These are phyloP conservation scores for Polytrichum formosum DNA, from an alignment of 225 moss, liverwort and hornwort species.

Conservation along the genomic window DNA sequence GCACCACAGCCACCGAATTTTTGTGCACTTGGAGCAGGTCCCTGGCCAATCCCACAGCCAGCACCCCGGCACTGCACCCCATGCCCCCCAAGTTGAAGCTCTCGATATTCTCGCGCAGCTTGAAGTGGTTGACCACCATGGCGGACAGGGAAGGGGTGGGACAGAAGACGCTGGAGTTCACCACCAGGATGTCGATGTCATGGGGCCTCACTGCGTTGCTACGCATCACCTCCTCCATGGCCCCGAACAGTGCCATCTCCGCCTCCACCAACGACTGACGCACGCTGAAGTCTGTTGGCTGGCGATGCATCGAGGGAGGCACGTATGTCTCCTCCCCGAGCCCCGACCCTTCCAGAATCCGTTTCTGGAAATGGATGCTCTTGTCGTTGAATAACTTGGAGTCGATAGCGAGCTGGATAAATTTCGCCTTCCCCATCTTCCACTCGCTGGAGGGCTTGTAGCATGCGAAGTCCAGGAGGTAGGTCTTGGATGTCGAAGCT, in stretches of 20 bases:
- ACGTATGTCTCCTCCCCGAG: conserved; percentile 43
- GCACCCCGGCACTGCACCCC: conserved; percentile 47
- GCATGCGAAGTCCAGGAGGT: conserved; percentile 32
- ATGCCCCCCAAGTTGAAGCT: conserved; percentile 42
- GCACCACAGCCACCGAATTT: conserved; percentile 30
- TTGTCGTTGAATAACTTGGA: conserved; percentile 18
- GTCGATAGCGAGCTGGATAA: conserved; percentile 10
- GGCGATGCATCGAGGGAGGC: conserved; percentile 27
- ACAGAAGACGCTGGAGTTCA: conserved; percentile 40
- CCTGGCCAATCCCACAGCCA: conserved; percentile 27
- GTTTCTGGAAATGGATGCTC: conserved; percentile 30
- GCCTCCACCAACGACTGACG: conserved; percentile 18
- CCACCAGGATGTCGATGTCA: conserved; percentile 30
- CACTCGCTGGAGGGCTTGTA: conserved; percentile 26
- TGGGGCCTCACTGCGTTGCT: conserved; percentile 19
- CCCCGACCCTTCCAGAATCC: conserved; percentile 28
- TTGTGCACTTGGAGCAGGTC: conserved; percentile 37
- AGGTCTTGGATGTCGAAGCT: not conserved
- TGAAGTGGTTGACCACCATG: conserved; percentile 42
- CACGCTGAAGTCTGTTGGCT: conserved; percentile 17
- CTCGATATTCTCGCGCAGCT: conserved; percentile 36
- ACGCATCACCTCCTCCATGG: conserved; percentile 21
- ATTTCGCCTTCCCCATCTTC: conserved; percentile 33
- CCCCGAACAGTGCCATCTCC: conserved; percentile 20
- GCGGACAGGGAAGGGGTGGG: conserved; percentile 37